Evolutionary conservation across 345 rosid species (phyloP), one percentile per base, ranked within the genome.

Genomic region (Linum tenue): DNA sequence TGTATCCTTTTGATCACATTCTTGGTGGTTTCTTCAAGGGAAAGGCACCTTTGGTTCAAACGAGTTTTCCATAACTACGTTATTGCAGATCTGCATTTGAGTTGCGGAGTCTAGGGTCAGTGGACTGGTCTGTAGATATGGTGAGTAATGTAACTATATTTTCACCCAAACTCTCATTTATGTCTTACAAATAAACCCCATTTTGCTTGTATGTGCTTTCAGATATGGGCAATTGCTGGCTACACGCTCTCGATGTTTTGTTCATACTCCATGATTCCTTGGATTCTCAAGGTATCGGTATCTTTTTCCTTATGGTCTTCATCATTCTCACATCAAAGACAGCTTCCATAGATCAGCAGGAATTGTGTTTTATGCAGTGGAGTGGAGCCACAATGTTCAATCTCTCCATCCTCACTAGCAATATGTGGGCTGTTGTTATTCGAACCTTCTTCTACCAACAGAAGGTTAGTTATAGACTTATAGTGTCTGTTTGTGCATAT

Each of bases 351-450:
- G 31, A 22, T 22, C 31, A 22, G 31, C 31, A 22, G 31, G 31
- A 22, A 22, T 22, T 22, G 31, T 22, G 31, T 22, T 22, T 1
- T 22, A 43, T 41, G 55, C 78, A 81, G 86, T 68, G 77, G 75
- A 71, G 91, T 36, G 91, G 83, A 67, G 80, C 91, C 10, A 69
- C 86, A 41, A 64, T 84, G 80, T 82, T 80, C 73, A 84, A 79
- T 67, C 86, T 86, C 14, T 86, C 86, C 1, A 41, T 82, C 70
- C 85, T 82, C 56, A 82, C 86, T 2, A 64, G 83, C 5, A 86
- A 82, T 43, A 82, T 80, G 91, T 86, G 92, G 92, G 84, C 82
- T 0, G 87, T 79, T 5, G 72, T 79, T 5, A 1, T 84, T 62
- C 80, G 83, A 64, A 72, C 82, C 38, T 78, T 68, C 64, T 68